A percentile compares a stretch with the other conserved stretches of the same genome.
phyloP scores from a whole-genome alignment of 208 protist species.

The Leishmania braziliensis region DNA sequence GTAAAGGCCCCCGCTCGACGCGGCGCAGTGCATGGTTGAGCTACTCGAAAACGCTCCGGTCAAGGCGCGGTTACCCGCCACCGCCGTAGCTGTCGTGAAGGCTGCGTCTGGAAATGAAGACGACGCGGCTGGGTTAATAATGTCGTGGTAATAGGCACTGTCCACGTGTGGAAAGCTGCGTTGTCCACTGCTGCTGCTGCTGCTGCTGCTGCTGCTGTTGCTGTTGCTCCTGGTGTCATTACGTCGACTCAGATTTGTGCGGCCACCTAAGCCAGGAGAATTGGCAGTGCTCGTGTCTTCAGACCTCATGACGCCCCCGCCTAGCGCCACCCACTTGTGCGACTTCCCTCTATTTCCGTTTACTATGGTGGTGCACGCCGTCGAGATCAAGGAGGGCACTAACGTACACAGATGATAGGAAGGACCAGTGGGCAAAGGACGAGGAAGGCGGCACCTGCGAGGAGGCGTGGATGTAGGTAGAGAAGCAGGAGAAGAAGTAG shows the following conservation, averaged over 20 bases:
- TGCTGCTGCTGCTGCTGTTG: not conserved
- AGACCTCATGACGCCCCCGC: not conserved
- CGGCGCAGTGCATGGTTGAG: not conserved
- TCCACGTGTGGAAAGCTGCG: constrained; percentile 8
- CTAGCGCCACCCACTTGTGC: not conserved
- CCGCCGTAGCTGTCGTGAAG: not conserved
- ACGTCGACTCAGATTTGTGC: not conserved
- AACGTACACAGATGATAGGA: not conserved
- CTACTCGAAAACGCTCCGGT: not conserved
- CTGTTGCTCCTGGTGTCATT: not conserved
- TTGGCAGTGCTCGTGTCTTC: not conserved
- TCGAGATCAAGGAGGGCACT: not conserved
- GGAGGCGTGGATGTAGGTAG: not conserved
- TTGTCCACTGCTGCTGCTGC: not conserved
- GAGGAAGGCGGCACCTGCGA: not conserved
- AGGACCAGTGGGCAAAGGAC: not conserved
- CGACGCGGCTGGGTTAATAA: constrained; percentile 8
- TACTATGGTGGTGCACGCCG: not conserved
- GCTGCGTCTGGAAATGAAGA: not conserved
- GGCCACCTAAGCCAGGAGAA: not conserved
- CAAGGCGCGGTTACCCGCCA: not conserved
- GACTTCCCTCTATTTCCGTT: not conserved
- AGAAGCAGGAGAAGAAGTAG: not conserved
- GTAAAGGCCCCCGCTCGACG: not conserved
- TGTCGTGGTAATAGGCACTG: constrained; percentile 28